Evolutionary conservation across 768 basidiomycete species (phyloP).

Genomic region (Grammothele lineata): DNA sequence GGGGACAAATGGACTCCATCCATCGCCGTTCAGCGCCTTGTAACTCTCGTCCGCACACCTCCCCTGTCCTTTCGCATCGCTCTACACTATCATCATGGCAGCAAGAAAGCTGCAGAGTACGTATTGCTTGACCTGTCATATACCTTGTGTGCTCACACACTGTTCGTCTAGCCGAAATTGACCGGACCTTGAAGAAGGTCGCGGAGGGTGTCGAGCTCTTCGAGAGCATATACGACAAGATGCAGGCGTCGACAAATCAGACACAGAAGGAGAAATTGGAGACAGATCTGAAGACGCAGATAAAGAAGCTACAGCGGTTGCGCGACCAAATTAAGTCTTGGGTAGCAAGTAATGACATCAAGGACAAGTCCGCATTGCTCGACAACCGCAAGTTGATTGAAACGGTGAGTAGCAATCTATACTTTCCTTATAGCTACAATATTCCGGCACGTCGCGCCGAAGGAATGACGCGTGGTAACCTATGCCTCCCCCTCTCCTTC

Average conservation of each 20-base stretch:
- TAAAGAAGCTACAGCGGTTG: slow-evolving; percentile 87
- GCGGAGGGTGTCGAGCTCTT: slow-evolving; percentile 92
- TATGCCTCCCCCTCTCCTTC: no score
- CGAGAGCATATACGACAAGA: slow-evolving; percentile 96
- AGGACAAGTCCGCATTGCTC: slow-evolving; percentile 90
- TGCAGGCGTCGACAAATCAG: slow-evolving; percentile 92
- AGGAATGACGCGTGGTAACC: slow-evolving; percentile 14
- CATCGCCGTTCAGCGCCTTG: slow-evolving; percentile 9
- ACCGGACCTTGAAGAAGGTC: slow-evolving; percentile 97
- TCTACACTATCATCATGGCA: slow-evolving; percentile 57
- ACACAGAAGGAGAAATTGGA: slow-evolving; percentile 99
- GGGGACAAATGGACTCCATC: slow-evolving; percentile 15
- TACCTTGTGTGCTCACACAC: neutral
- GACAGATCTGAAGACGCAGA: slow-evolving; percentile 93
- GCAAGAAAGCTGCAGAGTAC: slow-evolving; percentile 87
- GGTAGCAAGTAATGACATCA: slow-evolving; percentile 97
- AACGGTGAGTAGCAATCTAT: slow-evolving; percentile 58
- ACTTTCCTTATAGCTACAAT: neutral
- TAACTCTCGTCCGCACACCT: slow-evolving; percentile 12
- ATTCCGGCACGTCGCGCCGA: no score
- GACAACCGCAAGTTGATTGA: slow-evolving; percentile 97
- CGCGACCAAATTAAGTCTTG: slow-evolving; percentile 92
- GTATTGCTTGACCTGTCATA: neutral
- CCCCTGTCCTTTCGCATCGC: slow-evolving; percentile 14
- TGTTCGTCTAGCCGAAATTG: slow-evolving; percentile 82